A percentile compares a stretch with the other conserved stretches of the same genome.
phyloP scores from a whole-genome alignment of 805 yeast species.

The Hanseniaspora mollemarum region DNA sequence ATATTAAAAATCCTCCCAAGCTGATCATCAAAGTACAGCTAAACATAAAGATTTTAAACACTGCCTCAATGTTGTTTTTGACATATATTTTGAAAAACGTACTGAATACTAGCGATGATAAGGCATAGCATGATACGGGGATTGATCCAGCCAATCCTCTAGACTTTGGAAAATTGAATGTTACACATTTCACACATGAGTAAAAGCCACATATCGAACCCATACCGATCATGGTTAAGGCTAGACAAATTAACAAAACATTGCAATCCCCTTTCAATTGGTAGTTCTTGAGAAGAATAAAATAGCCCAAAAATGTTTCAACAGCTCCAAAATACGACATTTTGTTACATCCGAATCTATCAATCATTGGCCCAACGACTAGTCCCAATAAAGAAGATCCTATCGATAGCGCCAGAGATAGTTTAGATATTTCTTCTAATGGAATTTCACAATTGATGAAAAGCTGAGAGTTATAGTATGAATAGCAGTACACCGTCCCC shows the following conservation, averaged over 20 bases:
- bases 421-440: constrained; percentile 49
- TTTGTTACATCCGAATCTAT: constrained; percentile 43
- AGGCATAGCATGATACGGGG: constrained; percentile 59
- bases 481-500: constrained; percentile 66
- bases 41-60: constrained; percentile 44
- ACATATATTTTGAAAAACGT: constrained; percentile 44
- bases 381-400: constrained; percentile 64
- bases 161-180: constrained; percentile 55
- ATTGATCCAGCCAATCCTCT: constrained; percentile 60
- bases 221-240: constrained; percentile 47
- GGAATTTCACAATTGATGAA: constrained; percentile 45
- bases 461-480: constrained; percentile 66
- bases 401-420: constrained; percentile 49
- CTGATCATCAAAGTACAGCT: constrained; percentile 35
- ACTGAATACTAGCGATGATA: constrained; percentile 58
- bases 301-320: constrained; percentile 45
- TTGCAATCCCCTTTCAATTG: constrained; percentile 29
- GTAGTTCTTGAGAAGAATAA: constrained; percentile 40
- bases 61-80: constrained; percentile 41
- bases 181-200: constrained; percentile 40
- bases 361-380: constrained; percentile 60
- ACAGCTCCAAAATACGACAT: constrained; percentile 47
- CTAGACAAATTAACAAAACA: constrained; percentile 35
- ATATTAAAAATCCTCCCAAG: constrained; percentile 22
- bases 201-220: constrained; percentile 54